Percentiles rank a stretch among this genome's conserved stretches.
Conservation (phyloP, 345 rosid species). For the Citropsis articulata region DNA sequence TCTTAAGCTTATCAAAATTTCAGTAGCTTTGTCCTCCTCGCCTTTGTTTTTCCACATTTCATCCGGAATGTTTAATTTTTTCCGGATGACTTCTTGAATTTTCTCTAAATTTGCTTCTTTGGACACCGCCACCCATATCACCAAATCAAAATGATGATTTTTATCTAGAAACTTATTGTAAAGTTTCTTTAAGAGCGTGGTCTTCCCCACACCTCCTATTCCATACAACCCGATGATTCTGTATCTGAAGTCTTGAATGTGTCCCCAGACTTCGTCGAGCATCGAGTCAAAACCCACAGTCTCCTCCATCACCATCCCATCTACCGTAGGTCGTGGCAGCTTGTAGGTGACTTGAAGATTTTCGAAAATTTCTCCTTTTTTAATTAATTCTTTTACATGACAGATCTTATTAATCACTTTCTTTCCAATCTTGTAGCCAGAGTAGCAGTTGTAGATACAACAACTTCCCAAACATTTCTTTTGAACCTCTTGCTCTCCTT, state of each 20-base stretch:
- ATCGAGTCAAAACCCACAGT: not conserved
- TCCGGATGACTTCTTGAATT: not conserved
- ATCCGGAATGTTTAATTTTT: not conserved
- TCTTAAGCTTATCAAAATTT: not conserved
- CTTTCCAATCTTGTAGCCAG: not conserved
- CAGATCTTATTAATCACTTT: not conserved
- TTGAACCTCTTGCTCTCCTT: not conserved
- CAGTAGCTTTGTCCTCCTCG: not conserved
- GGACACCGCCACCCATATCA: conserved; percentile 9
- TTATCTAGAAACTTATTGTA: not conserved
- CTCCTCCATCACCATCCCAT: not conserved
- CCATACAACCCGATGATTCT: not conserved
- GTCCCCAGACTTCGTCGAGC: not conserved
- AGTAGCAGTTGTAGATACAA: not conserved
- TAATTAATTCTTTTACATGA: not conserved
- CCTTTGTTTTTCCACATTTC: not conserved
- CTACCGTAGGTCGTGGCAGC: not conserved
- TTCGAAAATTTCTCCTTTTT: not conserved
- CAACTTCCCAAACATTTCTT: not conserved
- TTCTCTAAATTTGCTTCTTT: not conserved
- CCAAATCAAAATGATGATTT: not conserved
- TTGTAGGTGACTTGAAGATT: not conserved
- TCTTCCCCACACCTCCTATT: conserved; percentile 8
- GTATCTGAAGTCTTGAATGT: not conserved
- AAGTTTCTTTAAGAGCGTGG: conserved; percentile 7